Conservation (phyloP, 768 basidiomycete species). For the Russula compacta region DNA sequence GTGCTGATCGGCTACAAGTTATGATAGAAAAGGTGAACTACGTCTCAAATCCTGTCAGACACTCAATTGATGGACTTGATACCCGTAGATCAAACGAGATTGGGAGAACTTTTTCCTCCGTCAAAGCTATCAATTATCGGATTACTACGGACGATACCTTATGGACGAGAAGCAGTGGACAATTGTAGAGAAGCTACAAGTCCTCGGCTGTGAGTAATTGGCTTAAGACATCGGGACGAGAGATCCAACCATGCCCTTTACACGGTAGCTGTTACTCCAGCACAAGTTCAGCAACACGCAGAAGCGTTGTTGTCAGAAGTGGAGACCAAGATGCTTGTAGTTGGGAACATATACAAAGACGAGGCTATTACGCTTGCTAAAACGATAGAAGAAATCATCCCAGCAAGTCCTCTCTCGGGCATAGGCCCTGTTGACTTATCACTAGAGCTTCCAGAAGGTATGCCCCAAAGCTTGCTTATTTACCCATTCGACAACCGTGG, state of each 20-base stretch:
- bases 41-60: background rate
- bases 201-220: conserved; percentile 57
- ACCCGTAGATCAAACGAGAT: conserved; percentile 53
- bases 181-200: conserved; percentile 62
- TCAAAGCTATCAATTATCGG: conserved; percentile 72
- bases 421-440: conserved; percentile 42
- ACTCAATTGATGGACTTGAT: background rate
- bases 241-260: background rate
- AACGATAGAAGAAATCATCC: conserved; percentile 58
- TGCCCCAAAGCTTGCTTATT: conserved; percentile 8
- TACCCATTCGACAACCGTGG: background rate
- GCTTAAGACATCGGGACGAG: background rate
- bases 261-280: conserved; percentile 55
- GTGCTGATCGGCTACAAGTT: conserved; percentile 64
- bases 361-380: conserved; percentile 70
- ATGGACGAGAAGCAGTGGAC: conserved; percentile 69
- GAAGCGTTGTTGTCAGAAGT: conserved; percentile 50
- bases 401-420: conserved; percentile 42
- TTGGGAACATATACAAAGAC: conserved; percentile 80
- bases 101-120: conserved; percentile 85
- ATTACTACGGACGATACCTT: conserved; percentile 65
- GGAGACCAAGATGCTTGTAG: conserved; percentile 62
- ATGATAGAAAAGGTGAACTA: conserved; percentile 72
- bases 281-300: conserved; percentile 60
- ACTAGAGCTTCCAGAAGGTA: conserved; percentile 66